A percentile compares a stretch with the other conserved stretches of the same genome.
Evolutionary conservation across 768 basidiomycete species (phyloP).

Genomic region (Lactarius vividus): DNA sequence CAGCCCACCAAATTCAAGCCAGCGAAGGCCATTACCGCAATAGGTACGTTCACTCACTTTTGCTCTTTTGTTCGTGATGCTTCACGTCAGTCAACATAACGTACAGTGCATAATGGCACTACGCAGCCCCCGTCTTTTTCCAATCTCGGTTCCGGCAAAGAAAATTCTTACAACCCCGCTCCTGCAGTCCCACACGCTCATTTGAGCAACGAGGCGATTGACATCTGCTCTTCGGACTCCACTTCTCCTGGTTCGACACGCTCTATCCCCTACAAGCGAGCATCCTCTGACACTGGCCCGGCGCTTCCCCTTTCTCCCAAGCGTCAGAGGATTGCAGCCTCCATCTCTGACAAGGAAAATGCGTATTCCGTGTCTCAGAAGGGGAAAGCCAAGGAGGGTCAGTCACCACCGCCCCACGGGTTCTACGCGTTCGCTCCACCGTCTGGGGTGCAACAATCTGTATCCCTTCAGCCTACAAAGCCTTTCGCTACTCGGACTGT

Average conservation of each 20-base stretch:
- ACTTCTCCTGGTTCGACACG: constrained; percentile 6
- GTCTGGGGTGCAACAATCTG: not conserved
- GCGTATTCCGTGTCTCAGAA: not conserved
- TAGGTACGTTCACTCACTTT: not conserved
- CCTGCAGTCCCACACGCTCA: constrained; percentile 1
- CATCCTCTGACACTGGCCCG: constrained; percentile 5
- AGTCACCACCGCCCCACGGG: not conserved
- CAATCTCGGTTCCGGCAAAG: constrained; percentile 20
- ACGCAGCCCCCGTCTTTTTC: constrained; percentile 15
- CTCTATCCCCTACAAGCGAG: constrained; percentile 19
- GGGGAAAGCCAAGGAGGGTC: constrained; percentile 16
- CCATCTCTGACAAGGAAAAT: constrained; percentile 17
- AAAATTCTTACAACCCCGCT: constrained; percentile 12
- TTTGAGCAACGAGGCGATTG: constrained; percentile 20
- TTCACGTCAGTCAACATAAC: not conserved
- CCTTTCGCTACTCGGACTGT: not conserved
- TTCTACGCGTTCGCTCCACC: not conserved
- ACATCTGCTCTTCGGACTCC: constrained; percentile 20
- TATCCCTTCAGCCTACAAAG: not conserved
- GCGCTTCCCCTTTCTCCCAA: constrained; percentile 12
- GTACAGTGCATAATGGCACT: not conserved
- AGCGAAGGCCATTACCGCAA: constrained; percentile 15
- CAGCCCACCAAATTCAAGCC: constrained; percentile 28
- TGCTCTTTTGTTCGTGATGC: not conserved
- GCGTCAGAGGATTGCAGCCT: constrained; percentile 7